Conservation (phyloP, 1,284 basidiomycete species). For the Sanghuangporus weigelae region DNA sequence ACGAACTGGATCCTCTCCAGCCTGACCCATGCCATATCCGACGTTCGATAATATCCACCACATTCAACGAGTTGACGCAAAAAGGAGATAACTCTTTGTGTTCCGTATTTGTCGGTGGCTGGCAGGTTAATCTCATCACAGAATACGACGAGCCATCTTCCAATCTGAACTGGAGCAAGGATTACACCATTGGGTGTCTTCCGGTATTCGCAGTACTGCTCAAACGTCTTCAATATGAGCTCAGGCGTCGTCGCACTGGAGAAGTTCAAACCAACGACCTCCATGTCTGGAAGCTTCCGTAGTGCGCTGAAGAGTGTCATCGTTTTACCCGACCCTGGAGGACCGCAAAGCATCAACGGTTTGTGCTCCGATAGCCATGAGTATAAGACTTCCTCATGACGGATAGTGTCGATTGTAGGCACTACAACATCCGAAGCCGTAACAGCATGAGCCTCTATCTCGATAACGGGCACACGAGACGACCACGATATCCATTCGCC, state of each 20-base stretch:
- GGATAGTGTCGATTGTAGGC: slow-evolving; percentile 97
- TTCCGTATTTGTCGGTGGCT: slow-evolving; percentile 96
- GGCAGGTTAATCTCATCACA: slow-evolving; percentile 99
- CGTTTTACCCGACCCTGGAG: slow-evolving; percentile 98
- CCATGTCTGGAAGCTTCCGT: slow-evolving; percentile 96
- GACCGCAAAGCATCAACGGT: slow-evolving; percentile 96
- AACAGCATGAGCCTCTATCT: slow-evolving; percentile 95
- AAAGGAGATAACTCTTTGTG: slow-evolving; percentile 98
- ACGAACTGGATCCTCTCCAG: slow-evolving; percentile 99
- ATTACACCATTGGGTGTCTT: slow-evolving; percentile 98
- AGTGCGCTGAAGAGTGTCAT: slow-evolving; percentile 99
- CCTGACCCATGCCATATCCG: slow-evolving; percentile 96
- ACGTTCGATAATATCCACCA: slow-evolving; percentile 93
- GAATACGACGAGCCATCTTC: slow-evolving; percentile 97
- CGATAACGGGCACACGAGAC: slow-evolving; percentile 86
- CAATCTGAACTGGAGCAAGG: slow-evolving; percentile 90
- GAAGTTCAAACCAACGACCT: slow-evolving; percentile 98
- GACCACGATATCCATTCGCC: slow-evolving; percentile 95
- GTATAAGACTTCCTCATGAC: slow-evolving; percentile 97
- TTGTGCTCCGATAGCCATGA: slow-evolving; percentile 99
- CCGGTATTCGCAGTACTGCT: slow-evolving; percentile 99
- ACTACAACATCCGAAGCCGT: slow-evolving; percentile 96
- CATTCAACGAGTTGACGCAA: slow-evolving; percentile 95
- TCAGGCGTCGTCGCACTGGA: slow-evolving; percentile 98
- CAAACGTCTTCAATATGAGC: slow-evolving; percentile 97